Percentiles rank a stretch among this genome's conserved stretches.
These are phyloP conservation scores for Erythrobasidium yunnanense DNA, from an alignment of 768 basidiomycete genomes.

Conservation along the genomic window DNA sequence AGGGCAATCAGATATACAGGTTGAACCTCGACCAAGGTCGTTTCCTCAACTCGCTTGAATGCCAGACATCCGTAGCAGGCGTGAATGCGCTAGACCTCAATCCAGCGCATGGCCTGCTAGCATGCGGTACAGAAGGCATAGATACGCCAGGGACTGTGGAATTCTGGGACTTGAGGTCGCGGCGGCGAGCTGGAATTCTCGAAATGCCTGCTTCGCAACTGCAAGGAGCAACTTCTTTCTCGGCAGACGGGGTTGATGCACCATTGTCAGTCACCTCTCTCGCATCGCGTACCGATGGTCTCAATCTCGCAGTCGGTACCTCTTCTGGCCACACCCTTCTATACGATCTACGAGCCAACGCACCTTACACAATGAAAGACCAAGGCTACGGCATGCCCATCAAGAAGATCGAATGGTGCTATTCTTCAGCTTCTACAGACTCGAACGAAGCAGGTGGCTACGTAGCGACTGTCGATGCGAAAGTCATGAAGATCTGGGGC, in stretches of 20 bases:
- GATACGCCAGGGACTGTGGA: conserved; percentile 58
- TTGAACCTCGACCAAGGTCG: conserved; percentile 92
- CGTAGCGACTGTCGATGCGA: conserved; percentile 85
- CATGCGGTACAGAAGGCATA: conserved; percentile 68
- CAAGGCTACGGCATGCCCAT: conserved; percentile 92
- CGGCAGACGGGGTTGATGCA: conserved; percentile 35
- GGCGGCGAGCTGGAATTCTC: conserved; percentile 61
- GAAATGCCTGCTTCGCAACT: conserved; percentile 33
- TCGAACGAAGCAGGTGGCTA: conserved; percentile 68
- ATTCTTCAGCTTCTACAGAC: conserved; percentile 51
- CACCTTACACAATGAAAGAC: conserved; percentile 79
- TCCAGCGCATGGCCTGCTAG: conserved; percentile 76
- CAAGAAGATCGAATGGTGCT: conserved; percentile 75
- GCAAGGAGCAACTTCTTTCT: conserved; percentile 31
- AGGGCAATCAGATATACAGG: conserved; percentile 78
- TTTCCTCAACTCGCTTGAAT: conserved; percentile 68
- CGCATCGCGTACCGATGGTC: conserved; percentile 70
- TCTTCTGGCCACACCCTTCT: conserved; percentile 87
- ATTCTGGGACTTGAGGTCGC: conserved; percentile 89
- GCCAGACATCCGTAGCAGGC: conserved; percentile 53
- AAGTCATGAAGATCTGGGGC: conserved; percentile 97
- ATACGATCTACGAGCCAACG: conserved; percentile 79
- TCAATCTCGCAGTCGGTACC: conserved; percentile 88
- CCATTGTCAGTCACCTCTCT: conserved; percentile 63
- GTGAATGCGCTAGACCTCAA: conserved; percentile 90